Evolutionary conservation across 2,329 filamentous ascomycete species (phyloP), one percentile per base, ranked within the genome.

Genomic region (Aspergillus melleus): DNA sequence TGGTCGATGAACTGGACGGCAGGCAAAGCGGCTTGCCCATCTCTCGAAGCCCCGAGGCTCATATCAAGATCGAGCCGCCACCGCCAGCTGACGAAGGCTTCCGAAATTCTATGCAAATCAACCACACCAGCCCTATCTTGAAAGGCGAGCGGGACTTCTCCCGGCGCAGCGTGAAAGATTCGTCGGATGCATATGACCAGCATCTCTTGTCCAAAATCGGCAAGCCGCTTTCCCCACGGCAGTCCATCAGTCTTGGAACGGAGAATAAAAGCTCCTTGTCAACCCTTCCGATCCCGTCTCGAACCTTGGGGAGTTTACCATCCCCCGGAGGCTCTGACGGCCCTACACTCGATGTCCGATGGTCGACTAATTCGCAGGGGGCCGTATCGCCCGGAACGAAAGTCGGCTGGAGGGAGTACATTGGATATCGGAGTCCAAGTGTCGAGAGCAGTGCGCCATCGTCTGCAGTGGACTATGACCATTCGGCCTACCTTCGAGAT

Each of bases 151-250:
- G 79, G 54, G 82, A 86, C 62, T 79, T 87, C 52, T 86, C 85
- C 51, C 80, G 83, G 63, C 78, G 82, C 62, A 82, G 84, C 51
- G 80, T 86, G 46, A 81, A 85, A 64, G 81, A 79, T 58, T 86
- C 84, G 2, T 86, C 84, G 24, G 83, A 87, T 67, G 84, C 82
- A 32, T 88, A 88, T 72, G 86, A 88, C 68, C 83, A 87, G 70
- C 83, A 86, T 62, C 74, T 88, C 12, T 73, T 88, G 26, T 86
- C 84, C 52, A 86, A 86, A 65, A 87, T 88, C 60, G 85, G 85
- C 32, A 85, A 85, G 51, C 81, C 84, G 6, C 82, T 82, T 58
- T 85, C 84, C 8, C 82, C 83, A 19, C 77, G 82, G 53, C 77
- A 71, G 55, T 74, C 74, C 14, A 62, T 70, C 39, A 75, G 68